These are phyloP conservation scores for Stellera chamaejasme DNA, from an alignment of 345 rosid genomes.

Conservation along the genomic window DNA sequence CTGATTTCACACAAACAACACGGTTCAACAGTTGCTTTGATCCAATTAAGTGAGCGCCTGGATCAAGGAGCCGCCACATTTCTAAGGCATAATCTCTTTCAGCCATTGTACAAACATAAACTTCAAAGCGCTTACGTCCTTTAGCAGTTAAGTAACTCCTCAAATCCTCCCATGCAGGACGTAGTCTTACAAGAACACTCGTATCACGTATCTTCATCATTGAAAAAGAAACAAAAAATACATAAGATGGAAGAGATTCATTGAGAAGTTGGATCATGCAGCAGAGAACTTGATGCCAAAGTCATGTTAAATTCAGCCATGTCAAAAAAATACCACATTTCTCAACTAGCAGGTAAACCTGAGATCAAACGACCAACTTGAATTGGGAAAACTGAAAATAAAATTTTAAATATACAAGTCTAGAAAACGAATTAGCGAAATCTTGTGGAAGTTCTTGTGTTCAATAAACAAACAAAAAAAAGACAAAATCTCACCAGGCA, in stretches of 20 bases:
- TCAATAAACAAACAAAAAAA: no score
- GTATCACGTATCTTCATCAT: constrained; percentile 78
- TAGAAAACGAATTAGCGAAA: no score
- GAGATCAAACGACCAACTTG: no score
- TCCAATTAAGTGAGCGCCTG: constrained; percentile 67
- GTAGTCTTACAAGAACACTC: constrained; percentile 96
- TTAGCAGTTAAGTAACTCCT: constrained; percentile 89
- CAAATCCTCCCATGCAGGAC: constrained; percentile 98
- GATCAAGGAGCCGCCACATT: constrained; percentile 99
- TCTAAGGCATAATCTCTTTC: constrained; percentile 99
- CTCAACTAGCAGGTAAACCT: no score
- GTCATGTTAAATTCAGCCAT: no score
- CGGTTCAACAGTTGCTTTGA: constrained; percentile 71
- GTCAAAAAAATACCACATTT: no score
- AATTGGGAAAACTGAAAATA: no score
- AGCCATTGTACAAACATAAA: constrained; percentile 99
- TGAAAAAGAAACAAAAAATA: constrained; percentile 14
- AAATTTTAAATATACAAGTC: no score
- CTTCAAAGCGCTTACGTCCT: constrained; percentile 95
- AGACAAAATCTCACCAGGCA: no score
- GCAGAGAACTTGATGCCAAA: no score
- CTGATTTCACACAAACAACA: constrained; percentile 91
- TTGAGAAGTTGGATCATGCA: no score
- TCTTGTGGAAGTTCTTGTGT: no score
- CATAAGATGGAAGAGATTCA: constrained; percentile 1